Evolutionary conservation across 768 basidiomycete genomes (phyloP), one percentile per base, ranked within the genome.

Genomic region (Lactifluus echinatus): DNA sequence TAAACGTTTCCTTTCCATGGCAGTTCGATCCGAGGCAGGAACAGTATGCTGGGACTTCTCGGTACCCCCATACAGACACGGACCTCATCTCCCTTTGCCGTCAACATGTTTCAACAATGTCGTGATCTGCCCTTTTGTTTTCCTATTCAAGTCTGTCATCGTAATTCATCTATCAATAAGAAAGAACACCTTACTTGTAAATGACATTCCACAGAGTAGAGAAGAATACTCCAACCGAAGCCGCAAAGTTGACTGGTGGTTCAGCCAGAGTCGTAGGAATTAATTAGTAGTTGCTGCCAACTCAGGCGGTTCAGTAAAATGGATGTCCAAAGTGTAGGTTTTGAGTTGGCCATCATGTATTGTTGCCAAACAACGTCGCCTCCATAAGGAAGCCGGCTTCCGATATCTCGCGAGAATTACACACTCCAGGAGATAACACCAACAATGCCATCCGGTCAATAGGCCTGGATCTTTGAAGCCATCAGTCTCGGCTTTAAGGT

Each of bases 181-280:
- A 82, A 31, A 10, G 55, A 44, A 39, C 28, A 40, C n/a, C 34
- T 28, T 4, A 17, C 15, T 24, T 62, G 80, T 81, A 81, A 68
- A 87, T 84, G 68, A 85, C 86, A 0, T 89, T 83, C 69, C 74
- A 85, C 50, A 85, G 87, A 73, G 84, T 85, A 14, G 87, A 89
- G 65, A 87, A 87, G 71, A 79, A 80, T 64, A 76, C 84, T 60
- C 76, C 87, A 26, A 76, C 77, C 34, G 75, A 74, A n/a, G 70
- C 85, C 6, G 76, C 76, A 50, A 86, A 85, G 66, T 73, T 75
- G 37, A 79, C 75, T 10, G 79, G 80, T 15, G 71, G 73, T 54
- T 71, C 69, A 26, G 73, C 73, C 12, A 72, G 71, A 12, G 76
- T 76, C 28, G 64, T 64, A 14, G 75, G 81, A 36, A 70, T 85